Conservation (phyloP, 441 rosid genomes). For the Erodium chrysanthum region DNA sequence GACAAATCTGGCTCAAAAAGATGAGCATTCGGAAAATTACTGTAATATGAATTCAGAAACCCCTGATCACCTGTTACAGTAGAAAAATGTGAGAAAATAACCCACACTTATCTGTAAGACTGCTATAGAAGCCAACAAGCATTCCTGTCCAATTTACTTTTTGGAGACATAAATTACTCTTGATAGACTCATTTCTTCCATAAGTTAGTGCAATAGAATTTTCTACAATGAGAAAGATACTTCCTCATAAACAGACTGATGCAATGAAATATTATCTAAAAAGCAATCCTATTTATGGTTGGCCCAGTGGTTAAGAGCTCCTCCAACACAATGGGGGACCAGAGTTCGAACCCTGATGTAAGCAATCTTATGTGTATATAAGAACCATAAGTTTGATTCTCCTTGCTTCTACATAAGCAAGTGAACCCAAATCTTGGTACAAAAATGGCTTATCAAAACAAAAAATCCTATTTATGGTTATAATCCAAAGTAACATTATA, state of each 20-base stretch:
- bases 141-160: background rate
- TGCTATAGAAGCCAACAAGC: background rate
- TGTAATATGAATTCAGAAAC: constrained; percentile 71
- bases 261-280: background rate
- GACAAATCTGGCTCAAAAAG: constrained; percentile 66
- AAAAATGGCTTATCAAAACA: too few relatives aligned
- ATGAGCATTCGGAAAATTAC: constrained; percentile 71
- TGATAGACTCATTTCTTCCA: background rate
- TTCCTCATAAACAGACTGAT: background rate
- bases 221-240: background rate
- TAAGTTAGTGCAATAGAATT: background rate
- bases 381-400: too few relatives aligned
- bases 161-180: background rate
- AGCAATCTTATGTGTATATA: too few relatives aligned
- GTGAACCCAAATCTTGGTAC: too few relatives aligned
- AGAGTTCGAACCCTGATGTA: too few relatives aligned
- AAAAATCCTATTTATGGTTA: background rate
- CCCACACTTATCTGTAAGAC: background rate
- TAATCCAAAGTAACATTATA: background rate
- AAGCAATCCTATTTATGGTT: background rate
- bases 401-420: too few relatives aligned
- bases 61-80: constrained; percentile 64
- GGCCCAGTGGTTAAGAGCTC: too few relatives aligned
- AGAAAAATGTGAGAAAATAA: background rate
- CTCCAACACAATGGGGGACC: too few relatives aligned